Conservation (phyloP, 2,329 filamentous ascomycete genomes). For the Volutella citrinella region DNA sequence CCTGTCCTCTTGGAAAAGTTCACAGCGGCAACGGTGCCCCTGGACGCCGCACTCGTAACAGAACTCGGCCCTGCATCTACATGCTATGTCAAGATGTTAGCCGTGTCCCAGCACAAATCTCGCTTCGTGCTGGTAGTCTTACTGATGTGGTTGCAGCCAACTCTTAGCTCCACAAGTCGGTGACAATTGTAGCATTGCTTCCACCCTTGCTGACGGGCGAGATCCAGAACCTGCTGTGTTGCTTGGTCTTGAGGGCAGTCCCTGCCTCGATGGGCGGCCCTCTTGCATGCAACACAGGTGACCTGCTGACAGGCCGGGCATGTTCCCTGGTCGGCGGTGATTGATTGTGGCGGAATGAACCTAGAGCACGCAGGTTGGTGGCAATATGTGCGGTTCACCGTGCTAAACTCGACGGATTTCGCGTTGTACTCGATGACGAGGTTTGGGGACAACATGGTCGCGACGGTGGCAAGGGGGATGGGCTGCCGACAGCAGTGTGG, state of each 20-base stretch:
- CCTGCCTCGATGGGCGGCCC: slow-evolving; percentile 35
- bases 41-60: too few species aligned
- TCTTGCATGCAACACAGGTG: slow-evolving; percentile 54
- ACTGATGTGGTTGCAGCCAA: slow-evolving; percentile 59
- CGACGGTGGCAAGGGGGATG: slow-evolving; percentile 36
- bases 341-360: slow-evolving; percentile 40
- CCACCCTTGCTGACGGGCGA: slow-evolving; percentile 46
- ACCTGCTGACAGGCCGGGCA: slow-evolving; percentile 39
- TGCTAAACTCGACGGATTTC: slow-evolving; percentile 48
- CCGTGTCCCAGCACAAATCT: too few species aligned
- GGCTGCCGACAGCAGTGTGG: slow-evolving; percentile 48
- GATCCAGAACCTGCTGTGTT: slow-evolving; percentile 35
- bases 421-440: slow-evolving; percentile 35
- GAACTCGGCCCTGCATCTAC: too few species aligned
- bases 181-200: slow-evolving; percentile 46
- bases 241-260: slow-evolving; percentile 46
- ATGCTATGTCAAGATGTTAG: too few species aligned
- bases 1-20: too few species aligned
- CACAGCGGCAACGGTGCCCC: too few species aligned
- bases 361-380: slow-evolving; percentile 37
- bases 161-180: slow-evolving; percentile 44
- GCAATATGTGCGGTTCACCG: slow-evolving; percentile 51
- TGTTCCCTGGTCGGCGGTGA: slow-evolving; percentile 31
- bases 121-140: too few species aligned
- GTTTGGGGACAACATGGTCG: slow-evolving; percentile 32